Conservation (phyloP, 176 grass and related monocot genomes). For the Musa beccarii region DNA sequence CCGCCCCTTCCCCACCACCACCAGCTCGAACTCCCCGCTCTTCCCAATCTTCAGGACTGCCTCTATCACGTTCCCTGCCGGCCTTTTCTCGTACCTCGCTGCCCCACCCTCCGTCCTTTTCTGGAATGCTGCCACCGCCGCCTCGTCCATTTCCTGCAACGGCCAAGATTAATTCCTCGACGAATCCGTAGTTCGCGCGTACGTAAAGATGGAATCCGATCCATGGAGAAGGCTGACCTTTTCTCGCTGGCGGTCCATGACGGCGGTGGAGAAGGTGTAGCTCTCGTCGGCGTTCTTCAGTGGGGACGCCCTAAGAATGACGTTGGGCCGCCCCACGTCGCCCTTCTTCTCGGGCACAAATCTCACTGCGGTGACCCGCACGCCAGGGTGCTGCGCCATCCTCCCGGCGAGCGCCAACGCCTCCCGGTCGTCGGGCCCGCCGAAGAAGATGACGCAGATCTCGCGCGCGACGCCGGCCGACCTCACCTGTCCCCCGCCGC, state of each 20-base stretch:
- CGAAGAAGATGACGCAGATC: constrained; percentile 31
- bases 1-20: constrained; percentile 62
- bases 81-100: constrained; percentile 41
- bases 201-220: neutral
- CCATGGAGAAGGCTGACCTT: constrained; percentile 22
- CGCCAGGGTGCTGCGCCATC: constrained; percentile 24
- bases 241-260: constrained; percentile 38
- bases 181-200: too few species aligned
- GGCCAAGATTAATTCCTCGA: too few species aligned
- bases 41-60: constrained; percentile 46
- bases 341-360: constrained; percentile 31
- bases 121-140: constrained; percentile 42
- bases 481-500: neutral
- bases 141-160: constrained; percentile 52
- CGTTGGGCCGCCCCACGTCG: constrained; percentile 25
- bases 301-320: constrained; percentile 39
- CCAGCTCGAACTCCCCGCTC: constrained; percentile 48
- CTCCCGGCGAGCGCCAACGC: constrained; percentile 23
- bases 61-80: constrained; percentile 46
- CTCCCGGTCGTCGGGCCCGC: constrained; percentile 20
- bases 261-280: constrained; percentile 68
- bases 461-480: constrained; percentile 18
- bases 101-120: constrained; percentile 18
- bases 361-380: constrained; percentile 33
- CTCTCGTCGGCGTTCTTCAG: constrained; percentile 51